Percentiles rank a stretch among this genome's conserved stretches.
These are phyloP conservation scores for Elsinoe batatas DNA, from an alignment of 2,329 filamentous ascomycete species.

Conservation along the genomic window DNA sequence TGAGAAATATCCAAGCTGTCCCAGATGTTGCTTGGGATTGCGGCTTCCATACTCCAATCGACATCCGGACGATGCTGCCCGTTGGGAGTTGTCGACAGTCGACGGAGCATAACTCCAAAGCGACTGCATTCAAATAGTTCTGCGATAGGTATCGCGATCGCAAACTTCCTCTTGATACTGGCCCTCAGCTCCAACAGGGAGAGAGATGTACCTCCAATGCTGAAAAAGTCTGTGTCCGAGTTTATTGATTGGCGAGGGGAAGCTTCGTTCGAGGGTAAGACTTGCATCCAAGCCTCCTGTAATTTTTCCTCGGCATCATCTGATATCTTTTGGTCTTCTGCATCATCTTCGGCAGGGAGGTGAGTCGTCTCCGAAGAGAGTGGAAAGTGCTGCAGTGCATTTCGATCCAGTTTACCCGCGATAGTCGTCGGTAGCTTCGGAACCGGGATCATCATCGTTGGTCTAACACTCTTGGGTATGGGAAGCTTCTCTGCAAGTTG, in stretches of 20 bases:
- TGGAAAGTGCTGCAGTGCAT: neutral
- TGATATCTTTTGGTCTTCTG: neutral
- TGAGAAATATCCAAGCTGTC: neutral
- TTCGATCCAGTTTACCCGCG: neutral
- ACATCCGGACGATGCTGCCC: neutral
- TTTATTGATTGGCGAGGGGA: neutral
- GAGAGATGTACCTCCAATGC: neutral
- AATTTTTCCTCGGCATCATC: neutral
- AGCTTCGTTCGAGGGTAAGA: neutral
- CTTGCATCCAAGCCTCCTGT: neutral
- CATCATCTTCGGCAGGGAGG: neutral
- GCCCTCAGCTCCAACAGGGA: neutral
- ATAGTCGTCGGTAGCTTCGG: neutral
- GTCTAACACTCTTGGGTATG: neutral
- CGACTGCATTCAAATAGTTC: neutral
- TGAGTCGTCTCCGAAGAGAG: neutral
- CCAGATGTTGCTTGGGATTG: neutral
- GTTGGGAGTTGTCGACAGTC: neutral
- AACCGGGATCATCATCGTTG: neutral
- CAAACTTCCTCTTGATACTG: neutral
- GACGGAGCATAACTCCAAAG: neutral
- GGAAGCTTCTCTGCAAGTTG: neutral
- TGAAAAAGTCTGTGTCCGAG: neutral
- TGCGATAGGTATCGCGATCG: neutral
- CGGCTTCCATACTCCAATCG: neutral